Evolutionary conservation across 2,329 filamentous ascomycete genomes (phyloP).

Genomic region (Madurella fahalii): DNA sequence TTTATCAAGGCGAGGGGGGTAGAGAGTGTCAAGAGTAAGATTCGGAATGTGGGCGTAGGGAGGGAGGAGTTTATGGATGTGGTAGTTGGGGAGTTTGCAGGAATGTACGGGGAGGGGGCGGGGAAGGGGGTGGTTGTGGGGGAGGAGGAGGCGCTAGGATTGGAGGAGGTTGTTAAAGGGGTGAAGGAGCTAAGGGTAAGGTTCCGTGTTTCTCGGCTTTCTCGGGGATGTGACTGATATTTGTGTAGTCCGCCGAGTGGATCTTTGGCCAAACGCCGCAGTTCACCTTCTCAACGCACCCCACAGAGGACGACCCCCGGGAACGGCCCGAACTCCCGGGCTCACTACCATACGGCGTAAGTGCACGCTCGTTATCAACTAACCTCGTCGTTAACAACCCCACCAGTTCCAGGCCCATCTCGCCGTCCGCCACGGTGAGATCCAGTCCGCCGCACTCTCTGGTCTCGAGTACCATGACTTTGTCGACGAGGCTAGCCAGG

Average conservation of each 20-base stretch:
- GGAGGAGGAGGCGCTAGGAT: conserved; percentile 44
- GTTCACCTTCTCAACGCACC: conserved; percentile 65
- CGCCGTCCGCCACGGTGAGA: conserved; percentile 38
- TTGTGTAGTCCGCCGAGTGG: conserved; percentile 60
- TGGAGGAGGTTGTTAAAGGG: conserved; percentile 36
- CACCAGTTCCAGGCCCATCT: conserved; percentile 34
- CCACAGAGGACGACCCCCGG: conserved; percentile 56
- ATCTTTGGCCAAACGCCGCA: conserved; percentile 81
- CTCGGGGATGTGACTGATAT: conserved; percentile 3
- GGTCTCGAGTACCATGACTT: conserved; percentile 22
- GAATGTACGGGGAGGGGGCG: conserved; percentile 56
- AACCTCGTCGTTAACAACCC: neutral
- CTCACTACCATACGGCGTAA: conserved; percentile 31
- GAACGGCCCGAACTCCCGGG: conserved; percentile 49
- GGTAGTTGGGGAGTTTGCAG: conserved; percentile 61
- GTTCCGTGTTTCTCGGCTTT: conserved; percentile 28
- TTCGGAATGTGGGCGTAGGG: conserved; percentile 69
- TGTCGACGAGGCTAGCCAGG: conserved; percentile 9
- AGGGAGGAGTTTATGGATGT: conserved; percentile 46
- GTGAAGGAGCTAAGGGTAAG: conserved; percentile 33
- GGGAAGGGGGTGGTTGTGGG: conserved; percentile 37
- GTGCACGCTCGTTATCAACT: conserved; percentile 16
- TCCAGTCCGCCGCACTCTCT: conserved; percentile 29
- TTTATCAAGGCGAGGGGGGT: conserved; percentile 81
- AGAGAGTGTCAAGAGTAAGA: conserved; percentile 81